Evolutionary conservation across 805 yeast genomes (phyloP), one percentile per base, ranked within the genome.

Genomic region (Candida fluviatilis): DNA sequence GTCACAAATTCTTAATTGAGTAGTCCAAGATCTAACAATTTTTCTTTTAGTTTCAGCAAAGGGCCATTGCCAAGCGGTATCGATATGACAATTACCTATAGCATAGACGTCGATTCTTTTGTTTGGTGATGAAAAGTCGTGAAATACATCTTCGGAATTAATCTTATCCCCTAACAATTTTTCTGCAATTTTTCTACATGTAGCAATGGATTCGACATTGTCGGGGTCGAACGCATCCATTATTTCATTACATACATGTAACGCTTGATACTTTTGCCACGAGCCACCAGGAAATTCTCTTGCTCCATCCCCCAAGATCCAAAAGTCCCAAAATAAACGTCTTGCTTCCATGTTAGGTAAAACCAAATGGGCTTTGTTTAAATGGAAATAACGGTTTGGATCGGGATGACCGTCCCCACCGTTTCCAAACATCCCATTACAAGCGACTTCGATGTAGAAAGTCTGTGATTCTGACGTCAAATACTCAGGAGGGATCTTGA

Each of bases 1-100:
- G 38, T 88, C 91, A 53, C 93, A 77, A 34, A 93, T 62, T 38
- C 87, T 82, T 36, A 91, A 67, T 64, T 91, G 99, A 7, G 96
- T 79, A 0, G 96, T 82, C 98, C 98, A 91, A 4, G 96, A 87
- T 47, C 99, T 75, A 2, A 90, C 96, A 39, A 91, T 78, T 56
- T 91, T 91, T 37, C 98, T 76, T 50, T 85, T 82, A 1, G 98
- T 88, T 58, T 93, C 97, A 2, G 95, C 97, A 69, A 84, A 91
- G n/a, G 97, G 98, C 99, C 99, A 91, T 41, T 89, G 71, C 99
- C 99, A 91, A 12, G 98, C 98, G 13, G 98, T 91, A 55, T 91
- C 99, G 50, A 90, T 90, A 59, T 90, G 98, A 58, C 98, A 93
- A 58, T 93, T 86, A 31, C 99, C 99, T 47, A 93, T 74, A 6